Conservation (phyloP, 75 land plant genomes). For the Pinus tabuliformis region DNA sequence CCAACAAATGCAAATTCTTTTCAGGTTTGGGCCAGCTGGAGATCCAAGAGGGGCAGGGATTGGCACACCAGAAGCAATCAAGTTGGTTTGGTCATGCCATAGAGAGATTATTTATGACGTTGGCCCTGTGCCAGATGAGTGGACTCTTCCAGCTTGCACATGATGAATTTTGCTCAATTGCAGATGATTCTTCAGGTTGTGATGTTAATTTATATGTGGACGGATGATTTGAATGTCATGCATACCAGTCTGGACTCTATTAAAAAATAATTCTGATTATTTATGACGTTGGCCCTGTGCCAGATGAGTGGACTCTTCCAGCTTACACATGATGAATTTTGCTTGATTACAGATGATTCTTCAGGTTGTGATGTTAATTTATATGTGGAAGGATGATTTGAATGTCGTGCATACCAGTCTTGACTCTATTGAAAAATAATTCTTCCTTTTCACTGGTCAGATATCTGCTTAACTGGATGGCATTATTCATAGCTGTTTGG, state of each 20-base stretch:
- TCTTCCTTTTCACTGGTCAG: neutral
- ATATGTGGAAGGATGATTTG: neutral
- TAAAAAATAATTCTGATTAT: too few species aligned
- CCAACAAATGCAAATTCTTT: slow-evolving; percentile 10
- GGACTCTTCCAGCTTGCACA: slow-evolving; percentile 72
- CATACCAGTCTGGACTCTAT: too few species aligned
- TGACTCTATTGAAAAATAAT: too few species aligned
- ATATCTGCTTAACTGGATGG: neutral
- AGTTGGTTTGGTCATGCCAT: slow-evolving; percentile 98
- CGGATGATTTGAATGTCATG: too few species aligned
- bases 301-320: too few species aligned
- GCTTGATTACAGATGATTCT: too few species aligned
- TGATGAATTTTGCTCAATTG: slow-evolving; percentile 10
- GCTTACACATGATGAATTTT: too few species aligned
- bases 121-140: slow-evolving; percentile 76
- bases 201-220: neutral
- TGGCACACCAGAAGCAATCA: slow-evolving; percentile 99
- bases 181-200: neutral
- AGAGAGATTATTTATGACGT: slow-evolving; percentile 93
- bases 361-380: neutral
- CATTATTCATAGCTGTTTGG: neutral
- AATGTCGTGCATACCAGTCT: neutral
- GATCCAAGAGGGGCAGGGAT: slow-evolving; percentile 99
- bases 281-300: too few species aligned
- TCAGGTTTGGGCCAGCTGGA: slow-evolving; percentile 99